Base-by-base conservation (phyloP, 345 rosid species). In the Citrus reticulata region DNA sequence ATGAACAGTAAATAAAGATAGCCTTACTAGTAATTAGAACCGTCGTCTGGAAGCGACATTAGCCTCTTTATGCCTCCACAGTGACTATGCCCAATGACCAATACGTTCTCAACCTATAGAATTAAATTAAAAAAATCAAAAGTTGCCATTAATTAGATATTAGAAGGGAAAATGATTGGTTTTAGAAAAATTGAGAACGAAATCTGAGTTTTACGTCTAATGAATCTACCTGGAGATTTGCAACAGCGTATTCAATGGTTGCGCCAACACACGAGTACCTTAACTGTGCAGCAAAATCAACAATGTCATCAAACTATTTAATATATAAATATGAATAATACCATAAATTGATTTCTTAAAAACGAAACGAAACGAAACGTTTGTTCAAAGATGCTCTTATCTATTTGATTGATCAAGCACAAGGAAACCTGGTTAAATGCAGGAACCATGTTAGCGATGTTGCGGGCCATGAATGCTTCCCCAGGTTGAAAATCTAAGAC, bases 371-470 rank as follows among this genome's bases (percentile, higher is more conserved):
- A 42, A 9, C 13, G 4, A 42, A 11, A 42, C 13, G 49, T 42
- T 42, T 42, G 49, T 42, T 42, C 4, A 46, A 46, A 3, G 17
- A 3, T 13, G 51, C 51, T 46, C 51, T 11, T 1, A 4, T 54
- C 22, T 19, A 4, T 54, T 1, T 17, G 34, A 24, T 35, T 59
- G 34, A 27, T 2, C 7, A 17, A 34, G 2, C 3, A 24, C 13
- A 9, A 49, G 10, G 2, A 6, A 30, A 85, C 90, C 90, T 89
- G 79, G 79, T 89, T 83, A 72, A 82, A 89, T 39, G 85, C 61
- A 81, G 92, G 92, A 67, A 87, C 90, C 85, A 89, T 65, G 77
- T 84, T 84, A 67, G 89, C 90, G 22, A 89, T 83, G 79, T 89
- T 89, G 77, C 87, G 89, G 66, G 72, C 84, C 70, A 84, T 78